Evolutionary conservation across 2,329 filamentous ascomycete genomes (phyloP), one percentile per base, ranked within the genome.

Genomic region (Aspergillus sp.): DNA sequence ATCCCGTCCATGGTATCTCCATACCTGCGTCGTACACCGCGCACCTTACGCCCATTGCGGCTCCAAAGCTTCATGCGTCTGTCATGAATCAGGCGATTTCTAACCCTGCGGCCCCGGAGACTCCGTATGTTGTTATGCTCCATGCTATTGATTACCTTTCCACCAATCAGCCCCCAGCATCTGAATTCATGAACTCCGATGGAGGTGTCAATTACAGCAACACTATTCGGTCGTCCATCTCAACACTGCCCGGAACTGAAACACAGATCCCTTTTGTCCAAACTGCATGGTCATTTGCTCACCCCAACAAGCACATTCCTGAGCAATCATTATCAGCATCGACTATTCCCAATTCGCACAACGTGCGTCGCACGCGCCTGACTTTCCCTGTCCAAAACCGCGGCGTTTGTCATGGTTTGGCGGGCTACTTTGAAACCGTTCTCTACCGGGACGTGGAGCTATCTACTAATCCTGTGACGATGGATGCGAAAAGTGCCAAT

Each of bases 341-440:
- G 14, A 69, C 65, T 5, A 89, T 91, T 45, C 87, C 88, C 14
- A 99, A 97, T 71, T 88, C 95, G 59, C 93, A 97, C 74, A 97
- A 97, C 70, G 82, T 86, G 7, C 83, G 95, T n/a, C 86, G 87
- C 63, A 88, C 88, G 61, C 86, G 87, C 49, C 75, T 93, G 46
- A 86, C 83, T 0, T 99, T 97, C 72, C 86, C 88, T 2, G 88
- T 89, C 61, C 81, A 84, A 45, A 82, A 89, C 54, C 82, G 89
- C 21, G 93, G 93, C 32, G 87, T 94, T 6, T 89, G 92, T 32
- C 94, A 99, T 70, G 94, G 94, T 2, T 74, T 99, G 40, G 94
- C 86, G 0, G 94, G 93, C 0, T 99, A 97, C 71, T 99, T 99
- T 70, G 94, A 99, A 75, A 91, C 91, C 0, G 90, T 96, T n/a